Conservation (phyloP, 2,329 filamentous ascomycete species). For the Pseudogymnoascus destructans region DNA sequence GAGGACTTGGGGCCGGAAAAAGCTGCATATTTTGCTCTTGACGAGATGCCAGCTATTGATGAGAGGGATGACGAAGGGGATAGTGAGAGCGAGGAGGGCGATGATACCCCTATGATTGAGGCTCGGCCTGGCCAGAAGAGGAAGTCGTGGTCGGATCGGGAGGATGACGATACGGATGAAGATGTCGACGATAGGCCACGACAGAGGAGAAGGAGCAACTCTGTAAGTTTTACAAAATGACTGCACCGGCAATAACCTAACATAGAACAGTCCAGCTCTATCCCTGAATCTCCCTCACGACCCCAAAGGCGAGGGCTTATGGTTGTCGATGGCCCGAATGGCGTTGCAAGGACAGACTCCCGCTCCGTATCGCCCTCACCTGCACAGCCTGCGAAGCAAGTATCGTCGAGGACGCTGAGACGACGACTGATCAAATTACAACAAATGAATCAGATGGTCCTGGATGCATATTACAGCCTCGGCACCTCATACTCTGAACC, state of each 20-base stretch:
- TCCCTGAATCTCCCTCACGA: conserved; percentile 49
- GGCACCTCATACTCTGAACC: conserved; percentile 91
- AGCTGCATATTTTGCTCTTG: conserved; percentile 71
- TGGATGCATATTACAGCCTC: conserved; percentile 72
- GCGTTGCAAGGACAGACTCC: conserved; percentile 32
- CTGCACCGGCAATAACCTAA: conserved; percentile 15
- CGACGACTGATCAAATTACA: conserved; percentile 62
- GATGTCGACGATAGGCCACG: conserved; percentile 64
- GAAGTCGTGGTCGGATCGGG: conserved; percentile 63
- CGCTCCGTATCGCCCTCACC: conserved; percentile 36
- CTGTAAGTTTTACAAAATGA: conserved; percentile 39
- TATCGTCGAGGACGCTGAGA: conserved; percentile 59
- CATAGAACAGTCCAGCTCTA: conserved; percentile 43
- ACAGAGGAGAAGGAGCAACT: conserved; percentile 78
- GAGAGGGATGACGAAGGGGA: conserved; percentile 55
- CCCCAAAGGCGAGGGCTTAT: conserved; percentile 48
- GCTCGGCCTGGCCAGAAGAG: conserved; percentile 50
- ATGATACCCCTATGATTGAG: conserved; percentile 38
- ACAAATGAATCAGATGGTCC: conserved; percentile 59
- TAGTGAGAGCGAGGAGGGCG: conserved; percentile 41
- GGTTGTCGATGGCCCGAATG: conserved; percentile 36
- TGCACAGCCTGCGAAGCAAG: conserved; percentile 44
- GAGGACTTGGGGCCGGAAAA: conserved; percentile 62
- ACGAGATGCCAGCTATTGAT: conserved; percentile 82
- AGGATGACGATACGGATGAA: conserved; percentile 50